phyloP scores from a whole-genome alignment of 2,329 filamentous ascomycete genomes.

The Ophiostoma tasmaniense region DNA sequence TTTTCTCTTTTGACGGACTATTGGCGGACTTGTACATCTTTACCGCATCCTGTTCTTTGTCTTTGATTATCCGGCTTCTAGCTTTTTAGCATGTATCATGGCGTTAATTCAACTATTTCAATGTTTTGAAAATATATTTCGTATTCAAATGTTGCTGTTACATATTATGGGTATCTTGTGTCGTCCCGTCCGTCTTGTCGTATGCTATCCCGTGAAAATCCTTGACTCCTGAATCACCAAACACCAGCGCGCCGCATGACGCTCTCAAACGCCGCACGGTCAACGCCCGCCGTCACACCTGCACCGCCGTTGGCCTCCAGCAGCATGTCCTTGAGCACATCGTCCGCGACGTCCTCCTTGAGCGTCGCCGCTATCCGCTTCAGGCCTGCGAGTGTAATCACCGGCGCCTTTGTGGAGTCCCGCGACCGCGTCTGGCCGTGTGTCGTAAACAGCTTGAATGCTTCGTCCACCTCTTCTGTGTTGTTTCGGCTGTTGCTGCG shows the following conservation, averaged over 20 bases:
- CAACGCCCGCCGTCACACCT: conserved; percentile 62
- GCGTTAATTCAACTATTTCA: conserved; percentile 7
- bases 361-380: conserved; percentile 69
- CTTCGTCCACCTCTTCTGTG: conserved; percentile 65
- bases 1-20: background rate
- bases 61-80: background rate
- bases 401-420: conserved; percentile 26
- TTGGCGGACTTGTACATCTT: background rate
- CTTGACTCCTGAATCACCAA: conserved; percentile 55
- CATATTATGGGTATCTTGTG: background rate
- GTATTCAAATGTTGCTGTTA: background rate
- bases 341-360: conserved; percentile 67
- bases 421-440: conserved; percentile 23
- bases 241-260: conserved; percentile 80
- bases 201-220: background rate
- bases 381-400: conserved; percentile 75
- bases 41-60: background rate
- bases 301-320: conserved; percentile 81
- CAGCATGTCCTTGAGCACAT: conserved; percentile 86
- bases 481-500: conserved; percentile 46
- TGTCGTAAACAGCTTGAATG: conserved; percentile 72
- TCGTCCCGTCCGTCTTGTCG: background rate
- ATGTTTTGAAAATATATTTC: too few species aligned
- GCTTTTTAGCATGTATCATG: conserved; percentile 12
- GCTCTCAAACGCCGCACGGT: conserved; percentile 70